Conservation (phyloP, 352 stramenopile genomes). For the Pilasporangium apinafurcum region DNA sequence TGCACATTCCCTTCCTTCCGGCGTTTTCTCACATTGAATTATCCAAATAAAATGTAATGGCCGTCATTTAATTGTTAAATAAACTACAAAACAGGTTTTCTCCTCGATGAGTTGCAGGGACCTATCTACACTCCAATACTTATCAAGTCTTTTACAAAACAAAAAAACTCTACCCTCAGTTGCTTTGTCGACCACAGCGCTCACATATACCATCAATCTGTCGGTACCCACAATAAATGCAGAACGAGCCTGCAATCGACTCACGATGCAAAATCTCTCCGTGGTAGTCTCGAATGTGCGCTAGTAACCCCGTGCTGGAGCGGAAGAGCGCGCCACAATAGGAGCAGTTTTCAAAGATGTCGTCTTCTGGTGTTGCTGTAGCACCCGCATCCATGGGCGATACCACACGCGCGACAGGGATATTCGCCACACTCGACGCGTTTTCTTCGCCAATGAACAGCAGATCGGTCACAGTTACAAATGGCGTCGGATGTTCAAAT, state of each 20-base stretch:
- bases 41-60: too few relatives aligned
- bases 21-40: too few relatives aligned
- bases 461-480: slow-evolving; percentile 47
- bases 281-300: slow-evolving; percentile 49
- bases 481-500: slow-evolving; percentile 17
- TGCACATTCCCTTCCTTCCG: too few relatives aligned
- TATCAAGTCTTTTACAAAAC: too few relatives aligned
- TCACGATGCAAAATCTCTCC: slow-evolving; percentile 45
- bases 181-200: too few relatives aligned
- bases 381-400: background rate
- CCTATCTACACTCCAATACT: too few relatives aligned
- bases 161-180: too few relatives aligned
- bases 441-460: slow-evolving; percentile 50
- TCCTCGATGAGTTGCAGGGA: too few relatives aligned
- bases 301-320: slow-evolving; percentile 23
- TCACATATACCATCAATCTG: slow-evolving; percentile 30
- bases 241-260: slow-evolving; percentile 43
- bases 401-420: slow-evolving; percentile 25
- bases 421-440: slow-evolving; percentile 16
- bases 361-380: slow-evolving; percentile 11
- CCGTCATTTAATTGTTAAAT: too few relatives aligned
- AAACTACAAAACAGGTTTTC: too few relatives aligned
- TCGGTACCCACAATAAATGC: slow-evolving; percentile 35
- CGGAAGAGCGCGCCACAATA: slow-evolving; percentile 44
- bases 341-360: slow-evolving; percentile 39